Conservation (phyloP, 805 yeast genomes). For the Cyberlindnera suaveolens region DNA sequence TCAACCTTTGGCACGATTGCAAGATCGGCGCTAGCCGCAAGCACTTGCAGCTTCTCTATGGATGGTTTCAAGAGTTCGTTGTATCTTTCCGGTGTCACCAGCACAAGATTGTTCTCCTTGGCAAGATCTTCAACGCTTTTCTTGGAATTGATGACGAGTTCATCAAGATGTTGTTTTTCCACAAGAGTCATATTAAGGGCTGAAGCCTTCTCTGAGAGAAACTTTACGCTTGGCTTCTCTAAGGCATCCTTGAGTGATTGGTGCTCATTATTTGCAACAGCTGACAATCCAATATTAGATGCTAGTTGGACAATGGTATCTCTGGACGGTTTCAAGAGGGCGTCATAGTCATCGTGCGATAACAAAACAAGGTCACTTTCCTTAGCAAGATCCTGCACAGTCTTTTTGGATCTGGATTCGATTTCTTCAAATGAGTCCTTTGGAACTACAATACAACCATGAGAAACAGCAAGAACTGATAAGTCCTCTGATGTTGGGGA, state of each 20-base stretch:
- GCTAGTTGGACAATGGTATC: constrained; percentile 4
- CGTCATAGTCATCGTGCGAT: constrained; percentile 12
- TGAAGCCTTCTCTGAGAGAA: constrained; percentile 10
- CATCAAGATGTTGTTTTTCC: constrained; percentile 8
- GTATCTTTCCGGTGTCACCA: constrained; percentile 9
- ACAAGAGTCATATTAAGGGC: constrained; percentile 9
- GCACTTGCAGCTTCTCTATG: constrained; percentile 5
- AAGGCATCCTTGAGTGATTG: constrained; percentile 1
- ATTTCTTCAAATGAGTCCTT: constrained; percentile 5
- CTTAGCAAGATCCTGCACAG: constrained; percentile 19
- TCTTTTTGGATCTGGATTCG: constrained; percentile 10
- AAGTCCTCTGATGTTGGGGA: constrained; percentile 11
- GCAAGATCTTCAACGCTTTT: constrained; percentile 23
- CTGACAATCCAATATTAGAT: constrained; percentile 8
- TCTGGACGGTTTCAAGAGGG: constrained; percentile 13
- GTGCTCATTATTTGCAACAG: constrained; percentile 4
- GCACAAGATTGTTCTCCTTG: constrained; percentile 20
- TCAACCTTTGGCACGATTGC: constrained; percentile 12
- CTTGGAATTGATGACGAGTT: constrained; percentile 8
- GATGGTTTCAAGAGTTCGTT: constrained; percentile 10
- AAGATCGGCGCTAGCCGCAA: constrained; percentile 4
- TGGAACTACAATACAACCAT: constrained; percentile 5
- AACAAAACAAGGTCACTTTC: constrained; percentile 11
- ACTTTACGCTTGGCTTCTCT: constrained; percentile 10
- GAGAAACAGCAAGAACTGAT: constrained; percentile 4